Evolutionary conservation across 1,139 yeast species (phyloP).

Genomic region (Saccharomyces hybrid): DNA sequence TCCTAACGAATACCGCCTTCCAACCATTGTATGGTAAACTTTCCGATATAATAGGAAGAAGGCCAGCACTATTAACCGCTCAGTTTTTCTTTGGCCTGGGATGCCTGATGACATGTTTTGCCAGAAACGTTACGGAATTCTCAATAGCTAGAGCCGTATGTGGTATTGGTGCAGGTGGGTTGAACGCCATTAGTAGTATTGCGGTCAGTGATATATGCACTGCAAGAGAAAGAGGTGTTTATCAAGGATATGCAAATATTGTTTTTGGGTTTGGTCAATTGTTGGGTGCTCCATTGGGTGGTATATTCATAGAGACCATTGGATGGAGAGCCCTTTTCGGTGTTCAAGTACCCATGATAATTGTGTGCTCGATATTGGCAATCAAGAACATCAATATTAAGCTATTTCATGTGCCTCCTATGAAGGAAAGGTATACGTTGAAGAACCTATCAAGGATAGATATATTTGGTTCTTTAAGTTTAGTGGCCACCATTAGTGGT

Average conservation of each 20-base stretch:
- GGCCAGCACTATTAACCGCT: conserved; percentile 37
- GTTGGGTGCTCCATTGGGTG: conserved; percentile 68
- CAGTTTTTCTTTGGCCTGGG: conserved; percentile 42
- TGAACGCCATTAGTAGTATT: conserved; percentile 40
- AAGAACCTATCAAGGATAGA: conserved; percentile 59
- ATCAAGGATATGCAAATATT: conserved; percentile 52
- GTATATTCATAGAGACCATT: conserved; percentile 56
- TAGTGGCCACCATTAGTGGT: conserved; percentile 49
- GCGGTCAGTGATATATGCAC: conserved; percentile 45
- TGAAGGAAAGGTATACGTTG: conserved; percentile 31
- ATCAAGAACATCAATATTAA: conserved; percentile 26
- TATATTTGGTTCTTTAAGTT: conserved; percentile 58
- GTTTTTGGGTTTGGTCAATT: conserved; percentile 62
- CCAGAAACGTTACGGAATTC: conserved; percentile 37
- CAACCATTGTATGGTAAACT: conserved; percentile 60
- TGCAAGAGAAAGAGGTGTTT: conserved; percentile 42
- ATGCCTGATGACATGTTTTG: conserved; percentile 38
- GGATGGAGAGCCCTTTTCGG: conserved; percentile 75
- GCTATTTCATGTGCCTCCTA: conserved; percentile 32
- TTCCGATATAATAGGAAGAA: conserved; percentile 49
- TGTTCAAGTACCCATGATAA: conserved; percentile 57
- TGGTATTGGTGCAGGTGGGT: conserved; percentile 49
- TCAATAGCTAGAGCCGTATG: conserved; percentile 43
- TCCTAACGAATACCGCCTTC: conserved; percentile 55
- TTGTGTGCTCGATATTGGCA: conserved; percentile 36